phyloP scores from a whole-genome alignment of 164 flowering plant species.

The Echeveria elegans region DNA sequence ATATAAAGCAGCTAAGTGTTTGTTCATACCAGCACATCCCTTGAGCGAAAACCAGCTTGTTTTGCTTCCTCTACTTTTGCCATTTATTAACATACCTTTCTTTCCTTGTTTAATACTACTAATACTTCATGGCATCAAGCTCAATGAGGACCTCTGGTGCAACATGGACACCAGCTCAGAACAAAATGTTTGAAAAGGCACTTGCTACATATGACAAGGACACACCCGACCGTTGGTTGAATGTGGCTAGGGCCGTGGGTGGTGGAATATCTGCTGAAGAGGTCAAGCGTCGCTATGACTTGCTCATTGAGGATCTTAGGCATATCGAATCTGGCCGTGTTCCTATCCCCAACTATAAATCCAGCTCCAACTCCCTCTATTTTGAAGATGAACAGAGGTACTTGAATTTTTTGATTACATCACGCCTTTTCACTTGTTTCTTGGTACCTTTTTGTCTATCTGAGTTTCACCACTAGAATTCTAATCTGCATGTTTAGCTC shows the following conservation, averaged over 20 bases:
- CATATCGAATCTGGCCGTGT: constrained; percentile 37
- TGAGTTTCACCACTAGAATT: neutral
- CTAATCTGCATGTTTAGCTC: neutral
- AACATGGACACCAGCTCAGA: constrained; percentile 32
- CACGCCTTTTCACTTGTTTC: neutral
- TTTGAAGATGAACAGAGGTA: neutral
- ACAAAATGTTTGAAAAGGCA: constrained; percentile 41
- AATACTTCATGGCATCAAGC: constrained; percentile 24
- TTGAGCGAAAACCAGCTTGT: neutral
- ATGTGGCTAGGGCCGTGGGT: constrained; percentile 38
- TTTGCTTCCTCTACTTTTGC: neutral
- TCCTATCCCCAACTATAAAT: constrained; percentile 28
- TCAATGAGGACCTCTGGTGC: constrained; percentile 30
- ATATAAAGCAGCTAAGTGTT: neutral
- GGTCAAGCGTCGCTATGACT: constrained; percentile 38
- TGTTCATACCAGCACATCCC: neutral
- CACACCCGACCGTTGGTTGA: constrained; percentile 50
- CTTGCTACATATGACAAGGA: constrained; percentile 34
- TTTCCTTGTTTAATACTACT: neutral
- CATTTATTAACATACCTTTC: neutral
- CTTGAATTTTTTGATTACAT: neutral
- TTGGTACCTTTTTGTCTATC: too few relatives aligned
- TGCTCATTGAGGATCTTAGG: constrained; percentile 37
- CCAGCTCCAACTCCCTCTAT: neutral
- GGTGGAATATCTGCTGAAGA: constrained; percentile 47